Evolutionary conservation across 1,284 basidiomycete species (phyloP), one percentile per base, ranked within the genome.

Genomic region (Hemileia vastatrix): DNA sequence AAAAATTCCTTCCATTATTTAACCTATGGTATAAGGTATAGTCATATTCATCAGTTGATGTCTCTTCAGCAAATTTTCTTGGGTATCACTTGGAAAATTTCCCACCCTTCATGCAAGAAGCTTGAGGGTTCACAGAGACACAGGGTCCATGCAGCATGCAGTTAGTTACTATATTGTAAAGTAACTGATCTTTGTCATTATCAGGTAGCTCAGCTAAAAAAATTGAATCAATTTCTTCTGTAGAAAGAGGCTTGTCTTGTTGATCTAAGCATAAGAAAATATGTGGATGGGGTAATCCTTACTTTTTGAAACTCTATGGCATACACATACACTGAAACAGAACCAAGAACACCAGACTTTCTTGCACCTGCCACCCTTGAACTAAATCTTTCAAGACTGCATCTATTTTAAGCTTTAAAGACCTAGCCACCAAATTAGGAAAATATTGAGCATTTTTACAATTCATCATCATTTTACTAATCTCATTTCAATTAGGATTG

Each of bases 401-500:
- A n/a, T n/a, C n/a, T n/a, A n/a, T n/a, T n/a, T n/a, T n/a, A n/a
- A n/a, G n/a, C n/a, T n/a, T n/a, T n/a, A n/a, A n/a, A n/a, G n/a
- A n/a, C n/a, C n/a, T n/a, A n/a, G n/a, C n/a, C n/a, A n/a, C n/a
- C n/a, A n/a, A n/a, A n/a, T n/a, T n/a, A n/a, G n/a, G n/a, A n/a
- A n/a, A n/a, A n/a, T n/a, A n/a, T n/a, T n/a, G n/a, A n/a, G n/a
- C n/a, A n/a, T n/a, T n/a, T n/a, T n/a, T n/a, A n/a, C n/a, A n/a
- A n/a, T n/a, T n/a, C n/a, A n/a, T n/a, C n/a, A n/a, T n/a, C n/a
- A n/a, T n/a, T n/a, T n/a, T n/a, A n/a, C 27, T 49, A 31, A 79
- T 78, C 67, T 78, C 77, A 5, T 70, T 72, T 77, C 78, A 79
- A 0, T 75, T 66, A 0, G 77, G 69, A 64, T 79, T 79, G 67